A percentile compares a stretch with the other conserved stretches of the same genome.
Conservation (phyloP, 2,329 filamentous ascomycete genomes). For the Phaeosphaeria sp. region DNA sequence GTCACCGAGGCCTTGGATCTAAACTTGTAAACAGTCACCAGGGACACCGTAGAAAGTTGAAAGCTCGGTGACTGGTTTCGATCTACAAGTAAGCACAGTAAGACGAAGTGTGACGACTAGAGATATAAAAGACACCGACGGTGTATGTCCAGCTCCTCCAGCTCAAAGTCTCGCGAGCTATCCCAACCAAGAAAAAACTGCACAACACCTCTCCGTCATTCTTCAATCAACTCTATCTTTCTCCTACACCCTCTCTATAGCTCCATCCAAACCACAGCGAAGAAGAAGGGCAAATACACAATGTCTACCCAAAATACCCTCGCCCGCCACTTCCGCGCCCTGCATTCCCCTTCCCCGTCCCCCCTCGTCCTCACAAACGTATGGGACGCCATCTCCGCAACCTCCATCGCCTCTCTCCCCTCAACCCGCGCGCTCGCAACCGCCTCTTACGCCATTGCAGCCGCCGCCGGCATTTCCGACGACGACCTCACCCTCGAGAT, state of each 20-base stretch:
- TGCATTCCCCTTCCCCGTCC: constrained; percentile 59
- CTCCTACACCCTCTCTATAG: background rate
- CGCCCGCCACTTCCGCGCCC: constrained; percentile 31
- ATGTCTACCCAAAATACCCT: constrained; percentile 1
- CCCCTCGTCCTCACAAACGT: constrained; percentile 64
- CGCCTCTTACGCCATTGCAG: constrained; percentile 45
- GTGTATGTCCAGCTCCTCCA: background rate
- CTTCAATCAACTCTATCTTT: too few relatives aligned
- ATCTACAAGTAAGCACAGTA: background rate
- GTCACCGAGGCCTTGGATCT: background rate
- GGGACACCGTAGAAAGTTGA: background rate
- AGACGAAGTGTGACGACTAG: background rate
- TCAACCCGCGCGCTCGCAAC: constrained; percentile 49
- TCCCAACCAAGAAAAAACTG: too few relatives aligned
- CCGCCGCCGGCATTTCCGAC: constrained; percentile 40
- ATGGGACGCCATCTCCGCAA: constrained; percentile 61
- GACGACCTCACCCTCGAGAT: constrained; percentile 55
- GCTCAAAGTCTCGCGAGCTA: too few relatives aligned
- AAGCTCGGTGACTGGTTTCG: background rate
- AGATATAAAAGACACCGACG: background rate
- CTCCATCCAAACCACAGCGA: too few relatives aligned
- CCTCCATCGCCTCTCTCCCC: constrained; percentile 54
- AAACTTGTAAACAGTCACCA: background rate
- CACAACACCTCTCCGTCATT: too few relatives aligned
- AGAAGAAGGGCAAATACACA: too few relatives aligned